Conservation (phyloP, 306 rosid species). For the Sicyos baderoa region DNA sequence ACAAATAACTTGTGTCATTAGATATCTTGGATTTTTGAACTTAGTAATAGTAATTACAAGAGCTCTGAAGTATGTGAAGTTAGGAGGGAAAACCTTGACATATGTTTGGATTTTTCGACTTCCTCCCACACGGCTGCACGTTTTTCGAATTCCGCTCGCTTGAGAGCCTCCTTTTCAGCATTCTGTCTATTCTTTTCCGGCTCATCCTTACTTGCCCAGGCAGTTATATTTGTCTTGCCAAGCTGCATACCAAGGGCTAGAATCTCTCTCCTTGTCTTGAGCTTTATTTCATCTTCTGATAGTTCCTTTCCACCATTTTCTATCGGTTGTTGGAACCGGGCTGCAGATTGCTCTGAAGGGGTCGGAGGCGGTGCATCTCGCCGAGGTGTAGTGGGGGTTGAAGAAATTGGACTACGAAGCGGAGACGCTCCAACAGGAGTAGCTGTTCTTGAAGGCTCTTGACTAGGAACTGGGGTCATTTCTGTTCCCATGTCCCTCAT, state of each 20-base stretch:
- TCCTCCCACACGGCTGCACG: slow-evolving; percentile 89
- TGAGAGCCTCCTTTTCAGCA: slow-evolving; percentile 32
- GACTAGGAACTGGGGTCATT: slow-evolving; percentile 90
- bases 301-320: slow-evolving; percentile 35
- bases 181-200: slow-evolving; percentile 35
- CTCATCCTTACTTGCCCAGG: slow-evolving; percentile 87
- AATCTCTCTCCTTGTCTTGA: slow-evolving; percentile 83
- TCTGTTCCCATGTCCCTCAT: slow-evolving; percentile 99
- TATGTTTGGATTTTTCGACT: slow-evolving; percentile 74
- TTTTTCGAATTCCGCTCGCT: slow-evolving; percentile 55
- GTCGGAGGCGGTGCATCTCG: slow-evolving; percentile 66
- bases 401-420: slow-evolving; percentile 66
- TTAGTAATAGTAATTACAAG: background rate
- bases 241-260: slow-evolving; percentile 87
- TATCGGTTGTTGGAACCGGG: slow-evolving; percentile 31
- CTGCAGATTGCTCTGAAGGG: slow-evolving; percentile 31
- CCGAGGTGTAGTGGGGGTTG: slow-evolving; percentile 81
- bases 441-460: slow-evolving; percentile 85
- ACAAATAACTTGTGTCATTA: background rate
- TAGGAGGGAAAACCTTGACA: slow-evolving; percentile 51
- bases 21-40: background rate
- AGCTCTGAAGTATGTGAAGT: background rate
- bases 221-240: slow-evolving; percentile 85
- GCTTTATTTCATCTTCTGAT: slow-evolving; percentile 78
- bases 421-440: slow-evolving; percentile 88